These are phyloP conservation scores for Chaetomium sp. DNA, from an alignment of 2,329 filamentous ascomycete species.

Conservation along the genomic window DNA sequence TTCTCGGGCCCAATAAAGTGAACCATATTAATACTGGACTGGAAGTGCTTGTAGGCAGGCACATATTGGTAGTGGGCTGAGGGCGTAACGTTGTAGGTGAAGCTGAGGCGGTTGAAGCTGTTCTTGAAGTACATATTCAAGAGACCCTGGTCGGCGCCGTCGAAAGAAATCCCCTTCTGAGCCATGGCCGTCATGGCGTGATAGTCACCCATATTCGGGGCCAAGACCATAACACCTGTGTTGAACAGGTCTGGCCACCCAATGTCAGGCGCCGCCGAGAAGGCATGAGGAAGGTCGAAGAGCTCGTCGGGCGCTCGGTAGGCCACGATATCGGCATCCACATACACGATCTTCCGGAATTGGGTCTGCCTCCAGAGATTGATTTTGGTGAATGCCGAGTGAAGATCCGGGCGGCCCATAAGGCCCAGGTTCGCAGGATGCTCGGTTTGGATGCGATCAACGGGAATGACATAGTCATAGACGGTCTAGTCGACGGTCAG, in stretches of 20 bases:
- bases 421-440: constrained; percentile 81
- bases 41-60: constrained; percentile 90
- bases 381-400: constrained; percentile 96
- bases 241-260: constrained; percentile 99
- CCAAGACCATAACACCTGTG: constrained; percentile 92
- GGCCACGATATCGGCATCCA: constrained; percentile 93
- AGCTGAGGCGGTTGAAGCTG: constrained; percentile 84
- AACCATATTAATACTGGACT: constrained; percentile 83
- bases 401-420: constrained; percentile 88
- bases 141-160: constrained; percentile 93
- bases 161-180: constrained; percentile 85
- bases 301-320: constrained; percentile 91
- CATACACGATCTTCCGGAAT: constrained; percentile 89
- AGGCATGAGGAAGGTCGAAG: constrained; percentile 64
- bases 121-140: constrained; percentile 91
- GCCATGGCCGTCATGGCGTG: constrained; percentile 83
- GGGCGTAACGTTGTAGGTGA: constrained; percentile 96
- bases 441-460: constrained; percentile 75
- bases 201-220: constrained; percentile 84
- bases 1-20: constrained; percentile 94
- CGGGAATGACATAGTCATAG: constrained; percentile 87
- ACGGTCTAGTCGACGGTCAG: constrained; percentile 59
- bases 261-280: constrained; percentile 83
- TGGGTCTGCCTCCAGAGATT: constrained; percentile 89
- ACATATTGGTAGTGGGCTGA: constrained; percentile 97